Conservation (phyloP, 1,284 basidiomycete genomes). For the Puccinia brachypodii region DNA sequence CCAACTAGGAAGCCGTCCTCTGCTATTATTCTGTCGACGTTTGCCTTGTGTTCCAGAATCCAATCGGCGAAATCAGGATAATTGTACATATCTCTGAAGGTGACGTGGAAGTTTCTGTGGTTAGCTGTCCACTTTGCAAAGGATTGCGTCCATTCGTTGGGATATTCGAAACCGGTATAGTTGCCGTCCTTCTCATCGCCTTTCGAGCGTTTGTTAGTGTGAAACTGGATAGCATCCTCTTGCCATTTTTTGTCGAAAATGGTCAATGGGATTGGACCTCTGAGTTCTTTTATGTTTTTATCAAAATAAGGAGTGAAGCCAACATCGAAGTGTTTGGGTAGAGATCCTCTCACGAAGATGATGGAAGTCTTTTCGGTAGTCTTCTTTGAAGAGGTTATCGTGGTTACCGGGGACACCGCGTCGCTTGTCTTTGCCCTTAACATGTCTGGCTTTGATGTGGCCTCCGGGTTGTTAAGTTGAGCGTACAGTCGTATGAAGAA, state of each 20-base stretch:
- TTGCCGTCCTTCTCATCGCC: not conserved
- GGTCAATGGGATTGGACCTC: not conserved
- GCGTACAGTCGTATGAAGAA: not conserved
- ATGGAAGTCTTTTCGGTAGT: not conserved
- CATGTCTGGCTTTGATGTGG: not conserved
- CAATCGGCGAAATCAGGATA: not conserved
- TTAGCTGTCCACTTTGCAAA: not conserved
- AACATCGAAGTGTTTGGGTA: not conserved
- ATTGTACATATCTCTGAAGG: not conserved
- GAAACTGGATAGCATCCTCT: not conserved
- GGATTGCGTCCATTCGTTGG: not conserved
- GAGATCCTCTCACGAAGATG: too few relatives aligned
- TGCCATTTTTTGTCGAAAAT: not conserved
- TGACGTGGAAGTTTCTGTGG: not conserved
- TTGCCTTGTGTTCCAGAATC: not conserved
- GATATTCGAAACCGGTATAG: not conserved
- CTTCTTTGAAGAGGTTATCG: not conserved
- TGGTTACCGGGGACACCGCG: not conserved
- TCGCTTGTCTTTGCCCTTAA: not conserved
- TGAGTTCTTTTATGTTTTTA: not conserved
- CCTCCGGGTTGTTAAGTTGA: not conserved
- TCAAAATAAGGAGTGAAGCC: not conserved
- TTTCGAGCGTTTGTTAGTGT: not conserved
- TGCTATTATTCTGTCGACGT: not conserved
- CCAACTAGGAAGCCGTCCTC: not conserved